Evolutionary conservation across 2,329 filamentous ascomycete genomes (phyloP).

Genomic region (Bipolaris gigantea): DNA sequence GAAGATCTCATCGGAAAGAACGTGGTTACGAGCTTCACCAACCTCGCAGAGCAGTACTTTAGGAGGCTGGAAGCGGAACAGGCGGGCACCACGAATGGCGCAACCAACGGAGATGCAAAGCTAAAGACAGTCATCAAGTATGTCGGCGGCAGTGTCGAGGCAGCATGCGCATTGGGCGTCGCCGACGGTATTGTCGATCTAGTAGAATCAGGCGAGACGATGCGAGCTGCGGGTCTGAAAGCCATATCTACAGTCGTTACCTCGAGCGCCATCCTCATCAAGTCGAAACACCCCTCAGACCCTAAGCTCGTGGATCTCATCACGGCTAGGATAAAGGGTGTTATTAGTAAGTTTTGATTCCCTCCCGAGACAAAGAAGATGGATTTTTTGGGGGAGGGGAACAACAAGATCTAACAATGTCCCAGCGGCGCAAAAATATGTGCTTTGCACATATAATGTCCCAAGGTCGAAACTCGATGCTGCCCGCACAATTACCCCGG

Average conservation of each 20-base stretch:
- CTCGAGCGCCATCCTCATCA: conserved; percentile 86
- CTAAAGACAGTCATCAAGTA: conserved; percentile 88
- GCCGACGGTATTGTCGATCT: conserved; percentile 97
- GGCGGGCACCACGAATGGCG: conserved; percentile 40
- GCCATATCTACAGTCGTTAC: conserved; percentile 92
- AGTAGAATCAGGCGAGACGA: conserved; percentile 97
- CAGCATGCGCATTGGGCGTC: conserved; percentile 91
- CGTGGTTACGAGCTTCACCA: conserved; percentile 93
- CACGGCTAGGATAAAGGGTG: conserved; percentile 81
- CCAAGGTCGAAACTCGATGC: conserved; percentile 66
- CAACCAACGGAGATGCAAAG: conserved; percentile 53
- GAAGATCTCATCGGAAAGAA: conserved; percentile 87
- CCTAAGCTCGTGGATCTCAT: conserved; percentile 81
- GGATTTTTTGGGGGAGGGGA: no score
- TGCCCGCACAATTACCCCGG: conserved; percentile 80
- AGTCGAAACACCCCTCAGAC: conserved; percentile 81
- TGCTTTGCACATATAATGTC: conserved; percentile 96
- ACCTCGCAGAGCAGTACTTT: conserved; percentile 83
- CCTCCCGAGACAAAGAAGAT: not conserved
- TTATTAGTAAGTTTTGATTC: conserved; percentile 67
- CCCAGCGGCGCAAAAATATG: conserved; percentile 80
- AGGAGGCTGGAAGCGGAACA: conserved; percentile 66
- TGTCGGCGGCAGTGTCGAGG: conserved; percentile 94
- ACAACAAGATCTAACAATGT: conserved; percentile 12
- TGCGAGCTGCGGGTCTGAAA: conserved; percentile 92